A percentile compares a stretch with the other conserved stretches of the same genome.
These are phyloP conservation scores for Picea mariana DNA, from an alignment of 83 land plant species.

Conservation along the genomic window DNA sequence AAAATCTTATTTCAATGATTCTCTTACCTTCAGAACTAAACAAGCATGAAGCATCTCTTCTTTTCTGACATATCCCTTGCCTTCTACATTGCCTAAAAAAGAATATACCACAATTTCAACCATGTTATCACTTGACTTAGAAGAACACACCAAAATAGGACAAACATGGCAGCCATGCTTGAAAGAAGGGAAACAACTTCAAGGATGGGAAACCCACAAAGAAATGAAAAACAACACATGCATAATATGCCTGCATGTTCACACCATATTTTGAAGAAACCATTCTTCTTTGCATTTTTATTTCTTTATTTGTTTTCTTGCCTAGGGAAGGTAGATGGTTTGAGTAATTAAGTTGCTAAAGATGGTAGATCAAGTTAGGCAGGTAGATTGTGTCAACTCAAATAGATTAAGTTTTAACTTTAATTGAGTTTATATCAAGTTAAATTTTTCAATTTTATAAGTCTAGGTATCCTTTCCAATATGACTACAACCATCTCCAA, in stretches of 20 bases:
- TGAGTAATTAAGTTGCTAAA: neutral
- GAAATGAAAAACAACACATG: neutral
- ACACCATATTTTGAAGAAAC: neutral
- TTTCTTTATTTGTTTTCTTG: neutral
- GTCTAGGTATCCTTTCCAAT: neutral
- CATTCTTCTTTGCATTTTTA: neutral
- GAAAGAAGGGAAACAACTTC: neutral
- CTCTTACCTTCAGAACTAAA: slow-evolving; percentile 10
- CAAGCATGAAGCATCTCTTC: slow-evolving; percentile 14
- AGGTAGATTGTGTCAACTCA: neutral
- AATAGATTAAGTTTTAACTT: neutral
- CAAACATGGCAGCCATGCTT: neutral
- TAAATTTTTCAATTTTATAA: neutral
- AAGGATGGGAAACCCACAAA: neutral
- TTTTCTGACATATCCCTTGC: slow-evolving; percentile 12
- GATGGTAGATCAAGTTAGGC: too few relatives aligned
- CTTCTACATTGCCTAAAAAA: slow-evolving; percentile 8
- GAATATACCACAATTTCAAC: neutral
- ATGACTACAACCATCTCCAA: too few relatives aligned
- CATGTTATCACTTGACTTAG: neutral
- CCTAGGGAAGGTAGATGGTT: neutral
- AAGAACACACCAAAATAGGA: neutral
- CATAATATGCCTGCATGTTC: neutral
- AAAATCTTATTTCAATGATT: neutral
- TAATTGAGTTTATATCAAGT: neutral